A percentile compares a stretch with the other conserved stretches of the same genome.
These are phyloP conservation scores for Colletotrichum karsti DNA, from an alignment of 2,329 filamentous ascomycete species.

Conservation along the genomic window DNA sequence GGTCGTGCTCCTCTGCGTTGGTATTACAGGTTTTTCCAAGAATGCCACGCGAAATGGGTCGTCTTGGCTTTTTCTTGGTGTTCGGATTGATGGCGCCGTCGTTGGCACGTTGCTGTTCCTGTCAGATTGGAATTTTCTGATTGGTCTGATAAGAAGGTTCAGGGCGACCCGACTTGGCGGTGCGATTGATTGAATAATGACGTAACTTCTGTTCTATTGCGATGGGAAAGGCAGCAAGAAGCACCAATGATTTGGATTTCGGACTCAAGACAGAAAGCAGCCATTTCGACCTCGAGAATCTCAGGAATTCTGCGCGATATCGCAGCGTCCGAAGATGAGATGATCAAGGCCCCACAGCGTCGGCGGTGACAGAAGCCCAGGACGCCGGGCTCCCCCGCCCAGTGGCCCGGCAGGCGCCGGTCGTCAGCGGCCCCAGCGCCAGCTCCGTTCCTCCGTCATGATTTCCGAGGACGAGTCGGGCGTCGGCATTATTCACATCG, in stretches of 20 bases:
- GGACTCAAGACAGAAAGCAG: too few relatives aligned
- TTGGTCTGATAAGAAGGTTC: conserved; percentile 7
- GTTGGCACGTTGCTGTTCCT: background rate
- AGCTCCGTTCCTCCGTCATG: background rate
- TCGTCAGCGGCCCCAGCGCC: background rate
- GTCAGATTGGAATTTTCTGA: background rate
- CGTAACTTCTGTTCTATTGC: background rate
- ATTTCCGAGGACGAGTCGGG: fast-evolving
- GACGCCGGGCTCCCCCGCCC: conserved; percentile 8
- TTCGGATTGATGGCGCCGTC: background rate
- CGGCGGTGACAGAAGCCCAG: conserved; percentile 13
- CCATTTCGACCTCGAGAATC: too few relatives aligned
- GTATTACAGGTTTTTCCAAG: background rate
- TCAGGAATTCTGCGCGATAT: too few relatives aligned
- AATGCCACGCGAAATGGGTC: background rate
- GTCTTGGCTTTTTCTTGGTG: conserved; percentile 22
- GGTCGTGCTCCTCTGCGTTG: background rate
- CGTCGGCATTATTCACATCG: background rate
- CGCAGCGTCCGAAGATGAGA: too few relatives aligned
- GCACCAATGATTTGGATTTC: too few relatives aligned
- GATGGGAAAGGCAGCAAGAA: too few relatives aligned
- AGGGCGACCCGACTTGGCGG: background rate
- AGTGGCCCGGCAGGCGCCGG: conserved; percentile 19
- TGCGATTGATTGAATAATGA: background rate
- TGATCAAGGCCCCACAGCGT: background rate